phyloP scores from a whole-genome alignment of 2,329 filamentous ascomycete species.

The Apiospora malaysiana region DNA sequence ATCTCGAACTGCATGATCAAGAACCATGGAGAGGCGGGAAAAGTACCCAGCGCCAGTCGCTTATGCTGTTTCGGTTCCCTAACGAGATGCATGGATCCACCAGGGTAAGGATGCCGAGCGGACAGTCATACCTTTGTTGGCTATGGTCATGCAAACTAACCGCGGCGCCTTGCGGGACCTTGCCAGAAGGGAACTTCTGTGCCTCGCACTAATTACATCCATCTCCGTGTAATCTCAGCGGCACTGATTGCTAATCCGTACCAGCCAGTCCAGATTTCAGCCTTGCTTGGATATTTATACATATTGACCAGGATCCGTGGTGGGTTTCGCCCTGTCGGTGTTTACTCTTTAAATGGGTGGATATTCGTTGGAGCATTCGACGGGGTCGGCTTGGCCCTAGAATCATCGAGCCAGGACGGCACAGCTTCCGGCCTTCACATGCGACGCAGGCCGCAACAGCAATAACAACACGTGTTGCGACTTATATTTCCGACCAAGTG shows the following conservation, averaged over 20 bases:
- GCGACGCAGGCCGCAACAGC: background rate
- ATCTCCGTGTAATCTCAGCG: background rate
- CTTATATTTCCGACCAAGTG: background rate
- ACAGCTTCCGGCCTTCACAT: background rate
- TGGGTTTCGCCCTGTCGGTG: conserved; percentile 3
- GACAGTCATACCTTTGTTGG: conserved; percentile 4
- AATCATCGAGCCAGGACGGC: background rate
- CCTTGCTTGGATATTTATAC: background rate
- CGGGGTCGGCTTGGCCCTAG: background rate
- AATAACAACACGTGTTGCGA: background rate
- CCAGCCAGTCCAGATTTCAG: background rate
- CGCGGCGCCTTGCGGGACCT: background rate
- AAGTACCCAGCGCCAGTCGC: background rate
- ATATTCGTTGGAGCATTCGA: background rate
- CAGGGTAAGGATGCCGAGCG: background rate
- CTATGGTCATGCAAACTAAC: background rate
- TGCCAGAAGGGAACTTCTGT: background rate
- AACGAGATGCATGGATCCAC: background rate
- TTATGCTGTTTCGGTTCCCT: background rate
- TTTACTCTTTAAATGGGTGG: background rate
- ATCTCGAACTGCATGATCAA: background rate
- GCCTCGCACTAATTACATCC: background rate
- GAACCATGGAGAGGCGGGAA: background rate
- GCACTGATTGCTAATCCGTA: background rate
- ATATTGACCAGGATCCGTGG: background rate